Base-by-base conservation (phyloP, 768 basidiomycete genomes). In the Hypholoma sublateritium region DNA sequence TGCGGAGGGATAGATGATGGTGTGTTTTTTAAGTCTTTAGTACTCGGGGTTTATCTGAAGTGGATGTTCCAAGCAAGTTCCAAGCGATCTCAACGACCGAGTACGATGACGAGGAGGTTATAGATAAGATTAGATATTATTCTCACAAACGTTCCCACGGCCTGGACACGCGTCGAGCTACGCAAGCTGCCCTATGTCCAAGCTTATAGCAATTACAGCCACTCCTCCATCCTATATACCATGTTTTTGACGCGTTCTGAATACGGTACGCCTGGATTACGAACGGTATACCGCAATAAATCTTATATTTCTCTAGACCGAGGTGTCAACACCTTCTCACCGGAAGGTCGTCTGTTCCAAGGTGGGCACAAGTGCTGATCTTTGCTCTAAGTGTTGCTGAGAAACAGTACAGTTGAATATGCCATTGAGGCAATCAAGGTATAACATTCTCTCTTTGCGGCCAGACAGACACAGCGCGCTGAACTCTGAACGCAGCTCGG, bases 341-440 rank as follows among this genome's bases (percentile, higher is more conserved):
- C 96, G 9, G 96, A 98, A 74, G 95, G 96, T 43, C 95, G 96
- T 69, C 76, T 99, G 60, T 99, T 98, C 77, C 96, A 99, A 87
- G 96, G 96, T 95, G 61, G 48, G 77, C 58, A 42, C 67, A 14
- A 17, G 36, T 50, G 50, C 39, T 47, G 21, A 37, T 52, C 39
- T 52, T 45, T 24, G 17, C 13, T 52, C 25, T 9, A 49, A 58
- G n/a, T 16, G 7, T 55, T 56, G 52, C 68, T 70, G 19, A 72
- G 37, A 50, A 19, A 37, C 55, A 13, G 35, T 22, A 34, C 64
- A 98, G 96, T 99, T 74, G 97, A 99, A 76, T 98, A 98, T 80
- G 97, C 97, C 50, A 99, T 98, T 70, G 97, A 99, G 69, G 97
- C 97, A 7, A 98, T 98, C 74, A 98, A 97, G 76, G 95, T 95